Conservation (phyloP, 2,329 filamentous ascomycete genomes). For the Arthrobotrys sinensis region DNA sequence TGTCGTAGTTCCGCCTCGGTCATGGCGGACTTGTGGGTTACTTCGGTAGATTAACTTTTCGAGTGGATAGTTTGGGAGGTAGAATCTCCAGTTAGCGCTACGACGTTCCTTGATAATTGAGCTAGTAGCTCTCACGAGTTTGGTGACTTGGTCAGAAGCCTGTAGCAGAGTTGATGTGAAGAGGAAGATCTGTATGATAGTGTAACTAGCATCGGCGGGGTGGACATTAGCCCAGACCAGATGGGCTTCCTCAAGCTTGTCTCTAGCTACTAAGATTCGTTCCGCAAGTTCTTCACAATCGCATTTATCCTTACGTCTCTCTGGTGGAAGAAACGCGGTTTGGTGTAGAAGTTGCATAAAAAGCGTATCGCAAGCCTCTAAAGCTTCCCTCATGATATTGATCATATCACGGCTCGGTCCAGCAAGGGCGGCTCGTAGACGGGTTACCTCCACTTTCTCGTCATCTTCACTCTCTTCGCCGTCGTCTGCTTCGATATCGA, state of each 20-base stretch:
- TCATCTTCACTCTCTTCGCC: constrained; percentile 61
- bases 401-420: constrained; percentile 71
- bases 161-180: constrained; percentile 56
- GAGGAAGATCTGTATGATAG: constrained; percentile 56
- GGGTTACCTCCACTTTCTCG: constrained; percentile 40
- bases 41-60: constrained; percentile 72
- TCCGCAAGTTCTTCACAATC: constrained; percentile 30
- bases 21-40: constrained; percentile 74
- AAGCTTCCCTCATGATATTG: constrained; percentile 69
- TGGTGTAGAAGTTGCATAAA: constrained; percentile 70
- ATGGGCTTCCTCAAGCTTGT: constrained; percentile 52
- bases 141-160: constrained; percentile 43
- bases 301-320: constrained; percentile 15
- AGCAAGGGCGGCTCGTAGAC: constrained; percentile 67
- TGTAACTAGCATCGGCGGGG: constrained; percentile 46
- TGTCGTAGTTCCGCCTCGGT: constrained; percentile 74
- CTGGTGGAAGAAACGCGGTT: constrained; percentile 42
- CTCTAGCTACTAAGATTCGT: constrained; percentile 8
- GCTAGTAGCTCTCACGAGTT: constrained; percentile 68
- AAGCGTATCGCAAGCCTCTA: constrained; percentile 71
- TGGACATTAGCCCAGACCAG: constrained; percentile 44
- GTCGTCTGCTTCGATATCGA: constrained; percentile 37
- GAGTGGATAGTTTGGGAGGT: constrained; percentile 73
- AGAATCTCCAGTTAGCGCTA: constrained; percentile 68
- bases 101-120: constrained; percentile 70